phyloP scores from a whole-genome alignment of 2,329 filamentous ascomycete species.

The Purpureocillium takamizusanense region DNA sequence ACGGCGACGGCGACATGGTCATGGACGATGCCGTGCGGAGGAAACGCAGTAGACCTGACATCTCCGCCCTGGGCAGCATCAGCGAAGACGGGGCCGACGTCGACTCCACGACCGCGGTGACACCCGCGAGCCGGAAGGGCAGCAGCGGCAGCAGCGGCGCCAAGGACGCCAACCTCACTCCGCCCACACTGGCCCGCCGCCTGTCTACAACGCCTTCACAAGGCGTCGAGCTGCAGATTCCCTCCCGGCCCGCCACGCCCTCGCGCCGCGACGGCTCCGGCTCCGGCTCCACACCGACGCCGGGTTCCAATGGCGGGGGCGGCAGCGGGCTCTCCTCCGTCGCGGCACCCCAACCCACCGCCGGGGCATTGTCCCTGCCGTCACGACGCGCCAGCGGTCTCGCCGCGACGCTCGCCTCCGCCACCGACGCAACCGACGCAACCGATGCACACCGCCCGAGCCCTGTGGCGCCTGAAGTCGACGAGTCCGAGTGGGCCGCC shows the following conservation, averaged over 20 bases:
- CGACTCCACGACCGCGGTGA: conserved; percentile 4
- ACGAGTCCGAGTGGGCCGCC: conserved; percentile 78
- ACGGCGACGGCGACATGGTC: conserved; percentile 23
- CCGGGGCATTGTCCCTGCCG: conserved; percentile 18
- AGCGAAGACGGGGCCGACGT: not conserved
- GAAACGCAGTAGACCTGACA: conserved; percentile 37
- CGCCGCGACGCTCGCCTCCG: not conserved
- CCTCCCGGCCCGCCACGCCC: conserved; percentile 55
- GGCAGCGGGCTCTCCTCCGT: no score
- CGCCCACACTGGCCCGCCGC: conserved; percentile 18
- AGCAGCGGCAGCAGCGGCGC: conserved; percentile 11
- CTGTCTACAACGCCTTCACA: conserved; percentile 44
- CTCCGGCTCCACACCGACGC: conserved; percentile 29
- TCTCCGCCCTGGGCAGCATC: conserved; percentile 6
- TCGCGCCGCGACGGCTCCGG: conserved; percentile 31
- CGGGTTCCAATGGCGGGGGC: conserved; percentile 6
- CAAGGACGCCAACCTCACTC: conserved; percentile 7
- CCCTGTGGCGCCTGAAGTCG: conserved; percentile 23
- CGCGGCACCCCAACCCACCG: no score
- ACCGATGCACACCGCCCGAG: conserved; percentile 10
- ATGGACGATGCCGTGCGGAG: conserved; percentile 25
- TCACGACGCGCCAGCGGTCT: conserved; percentile 16
- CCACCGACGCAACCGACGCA: not conserved
- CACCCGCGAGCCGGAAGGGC: conserved; percentile 8
- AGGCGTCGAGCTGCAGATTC: conserved; percentile 53